Conservation (phyloP, 371 early-diverging fungal species). For the Mucor circinelloides region DNA sequence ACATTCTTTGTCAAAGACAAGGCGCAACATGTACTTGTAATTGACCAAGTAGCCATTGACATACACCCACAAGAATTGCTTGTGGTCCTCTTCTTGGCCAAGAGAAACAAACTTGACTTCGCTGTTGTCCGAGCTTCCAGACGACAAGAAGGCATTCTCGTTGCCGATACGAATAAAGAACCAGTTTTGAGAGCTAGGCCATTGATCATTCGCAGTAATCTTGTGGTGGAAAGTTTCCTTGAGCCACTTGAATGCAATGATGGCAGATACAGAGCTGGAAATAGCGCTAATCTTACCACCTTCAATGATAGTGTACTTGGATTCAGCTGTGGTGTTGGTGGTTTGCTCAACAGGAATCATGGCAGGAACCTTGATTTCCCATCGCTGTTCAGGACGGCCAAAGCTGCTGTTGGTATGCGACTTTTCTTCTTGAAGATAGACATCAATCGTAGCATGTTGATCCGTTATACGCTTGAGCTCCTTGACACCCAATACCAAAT, state of each 20-base stretch:
- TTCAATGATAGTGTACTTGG: conserved; percentile 37
- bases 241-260: conserved; percentile 38
- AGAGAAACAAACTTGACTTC: conserved; percentile 33
- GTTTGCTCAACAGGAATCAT: conserved; percentile 34
- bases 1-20: conserved; percentile 25
- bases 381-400: conserved; percentile 44
- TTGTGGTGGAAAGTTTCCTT: conserved; percentile 35
- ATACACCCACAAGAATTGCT: conserved; percentile 54
- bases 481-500: conserved; percentile 40
- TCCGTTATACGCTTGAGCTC: conserved; percentile 31
- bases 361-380: conserved; percentile 44
- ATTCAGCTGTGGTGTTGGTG: conserved; percentile 7
- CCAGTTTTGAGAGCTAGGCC: conserved; percentile 37
- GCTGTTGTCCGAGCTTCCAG: conserved; percentile 27
- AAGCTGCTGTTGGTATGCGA: conserved; percentile 21
- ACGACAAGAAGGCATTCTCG: conserved; percentile 41
- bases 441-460: conserved; percentile 21
- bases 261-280: conserved; percentile 25
- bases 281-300: conserved; percentile 35
- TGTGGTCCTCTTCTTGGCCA: conserved; percentile 34
- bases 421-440: conserved; percentile 45
- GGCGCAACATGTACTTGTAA: conserved; percentile 50
- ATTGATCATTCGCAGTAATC: conserved; percentile 32
- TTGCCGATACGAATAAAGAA: conserved; percentile 45
- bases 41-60: conserved; percentile 56